phyloP scores from a whole-genome alignment of 805 yeast species.

The Metschnikowia gelsemii region DNA sequence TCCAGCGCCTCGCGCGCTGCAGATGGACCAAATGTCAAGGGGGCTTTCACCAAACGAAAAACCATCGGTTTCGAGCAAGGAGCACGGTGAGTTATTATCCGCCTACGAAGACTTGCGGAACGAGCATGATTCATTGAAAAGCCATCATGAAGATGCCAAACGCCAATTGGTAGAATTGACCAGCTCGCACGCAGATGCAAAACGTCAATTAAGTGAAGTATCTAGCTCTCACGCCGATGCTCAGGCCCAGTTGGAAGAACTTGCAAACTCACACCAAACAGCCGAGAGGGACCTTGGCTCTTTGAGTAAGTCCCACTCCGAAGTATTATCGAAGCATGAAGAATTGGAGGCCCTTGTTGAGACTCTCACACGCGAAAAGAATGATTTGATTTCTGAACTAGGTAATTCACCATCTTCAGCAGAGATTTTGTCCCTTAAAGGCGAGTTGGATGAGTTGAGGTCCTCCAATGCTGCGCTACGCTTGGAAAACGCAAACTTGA shows the following conservation, averaged over 20 bases:
- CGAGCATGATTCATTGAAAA: constrained; percentile 9
- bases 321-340: constrained; percentile 3
- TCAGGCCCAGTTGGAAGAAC: constrained; percentile 20
- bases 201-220: constrained; percentile 21
- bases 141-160: constrained; percentile 12
- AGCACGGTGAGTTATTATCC: constrained; percentile 3
- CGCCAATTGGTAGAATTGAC: constrained; percentile 15
- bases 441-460: constrained; percentile 32
- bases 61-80: background rate
- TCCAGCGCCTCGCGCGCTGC: constrained; percentile 1
- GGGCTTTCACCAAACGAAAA: background rate
- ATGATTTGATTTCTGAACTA: constrained; percentile 2
- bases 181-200: constrained; percentile 13
- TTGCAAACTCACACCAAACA: constrained; percentile 26
- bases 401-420: constrained; percentile 7
- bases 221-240: constrained; percentile 12
- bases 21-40: background rate
- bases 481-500: constrained; percentile 39
- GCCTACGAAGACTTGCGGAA: constrained; percentile 7
- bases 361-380: constrained; percentile 9
- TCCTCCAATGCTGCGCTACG: constrained; percentile 34
- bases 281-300: constrained; percentile 4
- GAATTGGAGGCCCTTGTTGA: constrained; percentile 9
- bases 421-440: constrained; percentile 7
- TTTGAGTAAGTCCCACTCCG: constrained; percentile 6